Evolutionary conservation across 768 basidiomycete species (phyloP).

Genomic region (Hortiboletus campestris): DNA sequence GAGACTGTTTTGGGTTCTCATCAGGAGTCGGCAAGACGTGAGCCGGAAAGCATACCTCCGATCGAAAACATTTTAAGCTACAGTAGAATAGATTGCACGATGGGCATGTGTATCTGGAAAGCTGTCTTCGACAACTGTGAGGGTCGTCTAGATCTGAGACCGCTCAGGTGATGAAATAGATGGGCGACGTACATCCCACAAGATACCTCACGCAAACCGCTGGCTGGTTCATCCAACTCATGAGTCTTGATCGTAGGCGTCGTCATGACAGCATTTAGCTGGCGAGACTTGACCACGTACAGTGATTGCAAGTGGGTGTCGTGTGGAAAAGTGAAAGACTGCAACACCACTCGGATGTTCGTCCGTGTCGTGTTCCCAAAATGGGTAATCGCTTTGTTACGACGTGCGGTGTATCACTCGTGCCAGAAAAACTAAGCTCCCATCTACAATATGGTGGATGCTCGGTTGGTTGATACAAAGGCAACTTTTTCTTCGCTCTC

Average conservation of each 20-base stretch:
- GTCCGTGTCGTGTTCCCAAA: neutral
- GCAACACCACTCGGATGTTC: neutral
- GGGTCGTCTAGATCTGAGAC: neutral
- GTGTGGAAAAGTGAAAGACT: neutral
- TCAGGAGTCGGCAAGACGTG: neutral
- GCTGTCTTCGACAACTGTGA: slow-evolving; percentile 68
- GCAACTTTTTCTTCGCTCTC: slow-evolving; percentile 61
- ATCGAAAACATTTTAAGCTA: slow-evolving; percentile 75
- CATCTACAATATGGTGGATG: slow-evolving; percentile 41
- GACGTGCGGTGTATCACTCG: neutral
- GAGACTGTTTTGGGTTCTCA: slow-evolving; percentile 37
- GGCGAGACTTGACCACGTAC: neutral
- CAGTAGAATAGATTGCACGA: slow-evolving; percentile 81
- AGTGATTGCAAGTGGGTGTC: neutral
- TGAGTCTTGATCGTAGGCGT: slow-evolving; percentile 16
- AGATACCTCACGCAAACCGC: slow-evolving; percentile 13
- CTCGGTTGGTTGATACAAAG: slow-evolving; percentile 46
- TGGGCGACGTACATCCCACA: slow-evolving; percentile 45
- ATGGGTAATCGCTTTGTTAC: neutral
- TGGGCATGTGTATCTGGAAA: slow-evolving; percentile 80
- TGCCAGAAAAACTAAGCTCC: neutral
- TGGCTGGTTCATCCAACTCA: slow-evolving; percentile 8
- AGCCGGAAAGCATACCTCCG: slow-evolving; percentile 46
- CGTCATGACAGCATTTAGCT: slow-evolving; percentile 9
- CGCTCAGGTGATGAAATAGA: neutral